A percentile compares a stretch with the other conserved stretches of the same genome.
phyloP scores from a whole-genome alignment of 2,329 filamentous ascomycete genomes.

The Colletotrichum sp. region DNA sequence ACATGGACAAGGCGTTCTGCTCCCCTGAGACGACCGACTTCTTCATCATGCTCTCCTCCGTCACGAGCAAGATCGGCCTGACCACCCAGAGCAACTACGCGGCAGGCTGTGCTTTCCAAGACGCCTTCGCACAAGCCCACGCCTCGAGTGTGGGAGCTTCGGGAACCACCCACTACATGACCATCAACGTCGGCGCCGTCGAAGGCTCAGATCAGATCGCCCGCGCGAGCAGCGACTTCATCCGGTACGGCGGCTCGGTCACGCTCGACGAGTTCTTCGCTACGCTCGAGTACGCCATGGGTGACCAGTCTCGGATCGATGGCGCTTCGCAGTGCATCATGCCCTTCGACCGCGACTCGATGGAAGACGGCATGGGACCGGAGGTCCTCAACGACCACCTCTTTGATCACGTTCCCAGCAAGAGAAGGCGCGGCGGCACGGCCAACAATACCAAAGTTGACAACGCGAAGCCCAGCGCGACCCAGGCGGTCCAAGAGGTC shows the following conservation, averaged over 20 bases:
- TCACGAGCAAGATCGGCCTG: not conserved
- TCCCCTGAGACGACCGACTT: not conserved
- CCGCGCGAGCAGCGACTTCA: not conserved
- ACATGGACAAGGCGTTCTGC: not conserved
- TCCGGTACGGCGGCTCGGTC: not conserved
- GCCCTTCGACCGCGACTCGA: constrained; percentile 18
- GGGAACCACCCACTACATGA: constrained; percentile 16
- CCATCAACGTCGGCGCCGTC: constrained; percentile 26
- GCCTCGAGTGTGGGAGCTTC: not conserved
- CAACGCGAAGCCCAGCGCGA: not conserved
- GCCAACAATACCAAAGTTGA: constrained; percentile 1
- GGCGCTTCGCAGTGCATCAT: not conserved
- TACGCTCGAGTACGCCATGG: not conserved
- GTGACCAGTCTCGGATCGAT: not conserved
- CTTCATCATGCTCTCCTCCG: constrained; percentile 17
- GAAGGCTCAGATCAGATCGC: not conserved
- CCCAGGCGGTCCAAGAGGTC: no score
- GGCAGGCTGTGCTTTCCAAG: constrained; percentile 36
- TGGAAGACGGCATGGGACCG: constrained; percentile 23
- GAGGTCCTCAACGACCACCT: constrained; percentile 23
- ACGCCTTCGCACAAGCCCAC: constrained; percentile 23
- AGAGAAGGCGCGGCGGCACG: not conserved
- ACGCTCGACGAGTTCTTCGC: not conserved
- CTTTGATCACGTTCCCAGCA: constrained; percentile 22
- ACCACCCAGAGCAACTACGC: constrained; percentile 9